Base-by-base conservation (phyloP, 176 grass and related monocot species). In the Thinopyrum elongatum region DNA sequence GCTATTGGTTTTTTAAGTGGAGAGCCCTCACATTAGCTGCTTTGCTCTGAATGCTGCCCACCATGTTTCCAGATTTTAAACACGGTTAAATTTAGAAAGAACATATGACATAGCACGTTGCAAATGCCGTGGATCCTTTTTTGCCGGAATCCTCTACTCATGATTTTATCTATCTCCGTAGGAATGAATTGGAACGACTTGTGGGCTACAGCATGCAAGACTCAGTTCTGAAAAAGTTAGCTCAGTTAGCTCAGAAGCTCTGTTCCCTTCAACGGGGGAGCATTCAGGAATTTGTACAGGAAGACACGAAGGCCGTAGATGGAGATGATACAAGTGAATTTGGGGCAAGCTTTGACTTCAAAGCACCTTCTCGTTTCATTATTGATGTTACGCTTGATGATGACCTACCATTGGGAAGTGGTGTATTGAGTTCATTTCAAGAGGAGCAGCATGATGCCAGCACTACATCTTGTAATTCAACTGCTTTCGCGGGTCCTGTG, bases 341-440 rank as follows among this genome's bases (percentile, higher is more conserved):
- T 87, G 95, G 95, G 27, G 82, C 93, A n/a, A 79, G 87, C 42
- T 91, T 98, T 65, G 87, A 85, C 76, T 98, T 95, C 86, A 92
- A 90, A 59, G 79, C 88, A 90, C 95, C 93, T 70, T 87, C 90
- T 49, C 91, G 93, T 82, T 98, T 98, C 81, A 25, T 95, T 86
- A 76, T 98, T 27, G 95, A 98, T 67, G 77, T 92, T 79, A 57
- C 83, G 67, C 83, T 86, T 71, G 81, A 89, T 68, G 77, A 92
- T 61, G 85, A 65, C 63, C 14, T 79, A 80, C 42, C 81, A 15
- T 85, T 89, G 78, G 79, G 78, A 73, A 77, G 61, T 83, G 81
- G 70, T 83, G 70, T n/a, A 59, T 81, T 73, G 28, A 71, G 61
- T 47, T 74, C 82, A 53, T 85, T 70, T 87, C 76, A 72, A 86